A percentile compares a stretch with the other conserved stretches of the same genome.
Evolutionary conservation across 2,329 filamentous ascomycete genomes (phyloP).

Genomic region (Penicillium brevicompactum): DNA sequence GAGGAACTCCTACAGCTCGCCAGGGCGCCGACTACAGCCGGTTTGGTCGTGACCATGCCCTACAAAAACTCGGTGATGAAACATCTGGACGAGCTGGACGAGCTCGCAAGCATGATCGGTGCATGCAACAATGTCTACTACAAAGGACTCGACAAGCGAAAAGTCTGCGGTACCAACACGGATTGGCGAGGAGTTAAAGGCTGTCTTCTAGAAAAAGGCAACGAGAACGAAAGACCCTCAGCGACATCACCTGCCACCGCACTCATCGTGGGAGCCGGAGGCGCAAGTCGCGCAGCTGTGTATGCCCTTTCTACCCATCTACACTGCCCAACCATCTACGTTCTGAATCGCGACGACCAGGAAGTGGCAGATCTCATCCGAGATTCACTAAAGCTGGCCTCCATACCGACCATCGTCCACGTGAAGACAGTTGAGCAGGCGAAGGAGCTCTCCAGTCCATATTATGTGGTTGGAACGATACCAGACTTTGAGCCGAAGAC

Average conservation of each 20-base stretch:
- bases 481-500: constrained; percentile 41
- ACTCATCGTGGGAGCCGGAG: constrained; percentile 18
- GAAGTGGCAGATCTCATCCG: constrained; percentile 15
- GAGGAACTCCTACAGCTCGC: constrained; percentile 13
- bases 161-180: constrained; percentile 18
- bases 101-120: constrained; percentile 11
- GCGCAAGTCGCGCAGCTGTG: constrained; percentile 19
- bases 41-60: constrained; percentile 20
- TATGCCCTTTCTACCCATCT: constrained; percentile 17
- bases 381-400: constrained; percentile 12
- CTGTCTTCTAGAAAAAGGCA: constrained; percentile 17
- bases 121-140: constrained; percentile 21
- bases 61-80: constrained; percentile 18
- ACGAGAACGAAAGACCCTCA: constrained; percentile 9
- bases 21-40: constrained; percentile 10
- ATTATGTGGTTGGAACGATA: constrained; percentile 45
- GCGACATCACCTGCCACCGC: constrained; percentile 8
- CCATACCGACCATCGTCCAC: constrained; percentile 11
- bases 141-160: constrained; percentile 3
- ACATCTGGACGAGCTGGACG: constrained; percentile 14
- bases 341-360: constrained; percentile 35
- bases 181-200: constrained; percentile 20
- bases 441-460: constrained; percentile 18
- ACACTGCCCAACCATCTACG: constrained; percentile 14
- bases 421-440: constrained; percentile 13